phyloP scores from a whole-genome alignment of 768 basidiomycete species.

The Agrocybe pediades region DNA sequence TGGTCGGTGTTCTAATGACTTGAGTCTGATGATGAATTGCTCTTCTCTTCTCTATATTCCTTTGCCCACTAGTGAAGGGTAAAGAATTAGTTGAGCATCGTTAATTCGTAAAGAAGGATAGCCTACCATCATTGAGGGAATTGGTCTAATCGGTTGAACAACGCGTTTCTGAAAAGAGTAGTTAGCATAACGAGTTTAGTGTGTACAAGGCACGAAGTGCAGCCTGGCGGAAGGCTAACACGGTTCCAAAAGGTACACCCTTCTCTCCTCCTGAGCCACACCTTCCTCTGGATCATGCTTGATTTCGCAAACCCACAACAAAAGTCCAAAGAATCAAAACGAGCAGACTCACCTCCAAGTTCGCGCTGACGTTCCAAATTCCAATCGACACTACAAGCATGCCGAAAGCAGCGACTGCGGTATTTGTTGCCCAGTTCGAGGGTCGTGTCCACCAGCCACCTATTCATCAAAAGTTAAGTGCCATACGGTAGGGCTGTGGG shows the following conservation, averaged over 20 bases:
- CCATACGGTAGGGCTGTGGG: not conserved
- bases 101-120: not conserved
- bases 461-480: slow-evolving; percentile 23
- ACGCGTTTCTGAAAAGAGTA: slow-evolving; percentile 49
- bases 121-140: slow-evolving; percentile 80
- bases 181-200: not conserved
- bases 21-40: not conserved
- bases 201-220: too few relatives aligned
- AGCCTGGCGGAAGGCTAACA: not conserved
- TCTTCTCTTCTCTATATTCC: slow-evolving; percentile 16
- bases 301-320: not conserved
- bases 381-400: slow-evolving; percentile 66
- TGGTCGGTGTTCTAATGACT: not conserved
- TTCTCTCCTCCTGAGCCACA: not conserved
- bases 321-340: not conserved
- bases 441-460: slow-evolving; percentile 98
- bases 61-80: slow-evolving; percentile 16
- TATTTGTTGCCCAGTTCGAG: slow-evolving; percentile 87
- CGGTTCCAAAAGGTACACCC: not conserved
- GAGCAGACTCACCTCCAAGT: slow-evolving; percentile 67
- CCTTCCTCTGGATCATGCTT: too few relatives aligned
- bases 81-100: not conserved
- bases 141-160: slow-evolving; percentile 62
- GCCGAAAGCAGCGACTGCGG: slow-evolving; percentile 69
- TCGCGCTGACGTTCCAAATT: slow-evolving; percentile 74